phyloP scores from a whole-genome alignment of 805 yeast genomes.

The Candida ortonii region DNA sequence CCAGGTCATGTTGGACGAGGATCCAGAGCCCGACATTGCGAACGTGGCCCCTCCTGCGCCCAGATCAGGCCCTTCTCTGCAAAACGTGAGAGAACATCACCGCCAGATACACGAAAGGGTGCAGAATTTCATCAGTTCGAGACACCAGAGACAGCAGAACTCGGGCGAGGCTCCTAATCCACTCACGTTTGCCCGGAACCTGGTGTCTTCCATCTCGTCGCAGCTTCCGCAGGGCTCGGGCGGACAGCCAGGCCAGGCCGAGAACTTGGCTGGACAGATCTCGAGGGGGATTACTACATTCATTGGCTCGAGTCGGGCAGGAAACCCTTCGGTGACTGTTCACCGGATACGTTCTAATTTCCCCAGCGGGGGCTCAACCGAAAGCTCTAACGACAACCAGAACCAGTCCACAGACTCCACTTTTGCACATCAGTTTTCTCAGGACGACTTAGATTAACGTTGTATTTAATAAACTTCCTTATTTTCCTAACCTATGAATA shows the following conservation, averaged over 20 bases:
- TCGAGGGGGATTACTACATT: conserved; percentile 19
- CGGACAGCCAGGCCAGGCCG: conserved; percentile 1
- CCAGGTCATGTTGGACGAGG: conserved; percentile 17
- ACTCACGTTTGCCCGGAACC: conserved; percentile 14
- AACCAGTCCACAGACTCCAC: conserved; percentile 1
- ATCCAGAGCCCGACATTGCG: conserved; percentile 16
- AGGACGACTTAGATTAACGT: conserved; percentile 8
- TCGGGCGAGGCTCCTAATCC: conserved; percentile 8
- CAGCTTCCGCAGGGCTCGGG: conserved; percentile 7
- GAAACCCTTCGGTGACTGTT: conserved; percentile 7
- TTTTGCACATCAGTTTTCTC: conserved; percentile 3
- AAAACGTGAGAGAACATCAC: conserved; percentile 6
- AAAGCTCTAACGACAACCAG: conserved; percentile 2
- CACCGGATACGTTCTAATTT: too few species aligned
- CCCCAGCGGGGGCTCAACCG: too few species aligned
- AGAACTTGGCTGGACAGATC: conserved; percentile 17
- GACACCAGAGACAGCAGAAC: conserved; percentile 7
- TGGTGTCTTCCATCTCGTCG: conserved; percentile 14
- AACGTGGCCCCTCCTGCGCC: conserved; percentile 9
- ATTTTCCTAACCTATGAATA: conserved; percentile 4
- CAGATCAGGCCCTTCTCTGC: not conserved
- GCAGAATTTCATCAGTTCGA: conserved; percentile 14
- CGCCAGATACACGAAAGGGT: conserved; percentile 17
- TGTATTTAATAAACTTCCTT: conserved; percentile 3
- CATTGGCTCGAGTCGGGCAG: conserved; percentile 9